Percentiles rank a stretch among this genome's conserved stretches.
Conservation (phyloP, 2,329 filamentous ascomycete species). For the Shiraia sp. region DNA sequence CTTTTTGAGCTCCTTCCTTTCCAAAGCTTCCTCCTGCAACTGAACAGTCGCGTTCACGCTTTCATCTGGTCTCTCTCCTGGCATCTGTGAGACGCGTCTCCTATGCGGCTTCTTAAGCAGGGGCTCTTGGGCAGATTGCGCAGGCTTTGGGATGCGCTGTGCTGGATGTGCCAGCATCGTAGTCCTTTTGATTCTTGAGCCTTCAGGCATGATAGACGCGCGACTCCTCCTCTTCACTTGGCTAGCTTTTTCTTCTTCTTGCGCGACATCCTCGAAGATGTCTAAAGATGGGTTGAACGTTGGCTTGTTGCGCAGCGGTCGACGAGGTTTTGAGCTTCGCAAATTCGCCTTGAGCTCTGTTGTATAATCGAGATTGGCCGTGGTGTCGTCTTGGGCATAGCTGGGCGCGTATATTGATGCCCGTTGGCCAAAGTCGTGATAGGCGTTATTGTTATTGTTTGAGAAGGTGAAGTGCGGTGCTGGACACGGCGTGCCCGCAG, state of each 20-base stretch:
- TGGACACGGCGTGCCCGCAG: constrained; percentile 43
- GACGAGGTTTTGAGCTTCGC: constrained; percentile 38
- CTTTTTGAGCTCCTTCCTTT: constrained; percentile 38
- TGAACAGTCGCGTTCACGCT: constrained; percentile 36
- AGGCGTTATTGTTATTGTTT: constrained; percentile 10
- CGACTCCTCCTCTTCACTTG: constrained; percentile 32
- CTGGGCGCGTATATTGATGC: constrained; percentile 38
- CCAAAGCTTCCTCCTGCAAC: constrained; percentile 34
- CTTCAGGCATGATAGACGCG: constrained; percentile 29
- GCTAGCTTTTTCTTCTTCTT: constrained; percentile 35
- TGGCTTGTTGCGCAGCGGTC: constrained; percentile 35
- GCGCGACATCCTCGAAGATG: constrained; percentile 45
- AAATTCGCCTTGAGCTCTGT: constrained; percentile 37
- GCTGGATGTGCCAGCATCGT: constrained; percentile 43
- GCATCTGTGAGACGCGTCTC: constrained; percentile 42
- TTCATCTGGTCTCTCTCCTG: constrained; percentile 25
- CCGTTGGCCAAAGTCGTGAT: constrained; percentile 31
- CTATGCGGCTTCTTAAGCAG: constrained; percentile 31
- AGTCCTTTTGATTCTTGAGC: constrained; percentile 27
- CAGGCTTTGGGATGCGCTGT: constrained; percentile 36
- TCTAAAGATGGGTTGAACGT: constrained; percentile 39
- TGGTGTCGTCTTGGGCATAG: constrained; percentile 40
- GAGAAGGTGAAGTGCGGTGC: constrained; percentile 31
- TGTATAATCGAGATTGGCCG: constrained; percentile 45
- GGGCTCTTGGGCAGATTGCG: constrained; percentile 25